Evolutionary conservation across 257 asterid genomes (phyloP).

Genomic region (Ophiorrhiza pumila): DNA sequence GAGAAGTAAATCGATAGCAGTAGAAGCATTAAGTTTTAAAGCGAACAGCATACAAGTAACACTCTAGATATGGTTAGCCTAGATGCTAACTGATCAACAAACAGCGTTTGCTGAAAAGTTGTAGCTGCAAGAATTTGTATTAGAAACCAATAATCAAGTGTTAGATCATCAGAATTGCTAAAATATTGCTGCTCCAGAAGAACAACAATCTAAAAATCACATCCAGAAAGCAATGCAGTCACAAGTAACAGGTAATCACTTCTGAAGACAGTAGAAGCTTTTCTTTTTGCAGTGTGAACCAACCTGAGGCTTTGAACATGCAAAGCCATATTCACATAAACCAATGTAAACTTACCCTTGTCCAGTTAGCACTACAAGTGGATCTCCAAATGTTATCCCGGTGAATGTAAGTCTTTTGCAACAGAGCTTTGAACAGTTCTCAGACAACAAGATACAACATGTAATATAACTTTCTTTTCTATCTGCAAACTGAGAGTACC

Average conservation of each 20-base stretch:
- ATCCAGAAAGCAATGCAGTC: neutral
- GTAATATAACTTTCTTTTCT: neutral
- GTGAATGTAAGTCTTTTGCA: neutral
- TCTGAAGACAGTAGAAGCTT: neutral
- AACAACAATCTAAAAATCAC: neutral
- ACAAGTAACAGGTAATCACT: neutral
- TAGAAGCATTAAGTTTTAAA: neutral
- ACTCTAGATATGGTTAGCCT: neutral
- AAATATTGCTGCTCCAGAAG: neutral
- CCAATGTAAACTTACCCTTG: neutral
- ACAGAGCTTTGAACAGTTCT: neutral
- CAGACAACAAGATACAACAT: neutral
- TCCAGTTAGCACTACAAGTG: neutral
- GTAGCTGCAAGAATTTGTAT: neutral
- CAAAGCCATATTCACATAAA: neutral
- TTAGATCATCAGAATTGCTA: neutral
- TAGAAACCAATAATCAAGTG: neutral
- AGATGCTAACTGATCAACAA: neutral
- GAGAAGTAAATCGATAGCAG: neutral
- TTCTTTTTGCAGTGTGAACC: neutral
- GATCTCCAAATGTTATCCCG: neutral
- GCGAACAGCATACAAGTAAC: neutral
- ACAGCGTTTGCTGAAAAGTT: neutral
- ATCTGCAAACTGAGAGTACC: slow-evolving; percentile 31
- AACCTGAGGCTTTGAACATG: neutral